These are phyloP conservation scores for Spongospora subterranea DNA, from an alignment of 208 protist species.

Conservation along the genomic window DNA sequence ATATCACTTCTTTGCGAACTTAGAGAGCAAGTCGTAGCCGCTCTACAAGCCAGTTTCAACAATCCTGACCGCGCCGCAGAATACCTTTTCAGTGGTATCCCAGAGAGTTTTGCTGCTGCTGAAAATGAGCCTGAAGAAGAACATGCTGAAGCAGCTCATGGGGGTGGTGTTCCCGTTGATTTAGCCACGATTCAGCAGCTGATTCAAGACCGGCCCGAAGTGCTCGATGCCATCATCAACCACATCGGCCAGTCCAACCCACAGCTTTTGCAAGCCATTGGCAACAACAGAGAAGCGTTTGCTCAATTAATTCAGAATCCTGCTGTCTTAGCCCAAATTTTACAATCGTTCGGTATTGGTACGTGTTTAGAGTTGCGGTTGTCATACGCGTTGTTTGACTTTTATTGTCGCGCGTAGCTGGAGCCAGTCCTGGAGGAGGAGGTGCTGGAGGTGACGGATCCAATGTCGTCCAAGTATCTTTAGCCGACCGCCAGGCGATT, in stretches of 20 bases:
- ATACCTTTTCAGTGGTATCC: slow-evolving; percentile 42
- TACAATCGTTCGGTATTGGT: background rate
- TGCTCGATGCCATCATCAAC: slow-evolving; percentile 43
- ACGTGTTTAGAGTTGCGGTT: background rate
- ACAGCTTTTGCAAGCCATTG: background rate
- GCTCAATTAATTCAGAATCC: background rate
- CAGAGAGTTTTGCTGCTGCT: background rate
- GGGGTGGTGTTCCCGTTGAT: background rate
- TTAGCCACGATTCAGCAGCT: background rate
- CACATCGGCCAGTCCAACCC: background rate
- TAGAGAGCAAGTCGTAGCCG: slow-evolving; percentile 4
- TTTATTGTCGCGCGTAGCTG: background rate
- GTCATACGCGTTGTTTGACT: background rate
- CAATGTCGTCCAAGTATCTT: slow-evolving; percentile 33
- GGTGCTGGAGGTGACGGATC: background rate
- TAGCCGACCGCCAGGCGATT: slow-evolving; percentile 52
- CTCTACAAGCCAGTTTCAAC: slow-evolving; percentile 53
- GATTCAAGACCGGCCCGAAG: slow-evolving; percentile 15
- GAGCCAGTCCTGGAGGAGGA: background rate
- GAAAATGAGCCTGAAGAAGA: background rate
- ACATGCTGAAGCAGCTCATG: background rate
- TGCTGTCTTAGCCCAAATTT: background rate
- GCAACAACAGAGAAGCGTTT: background rate
- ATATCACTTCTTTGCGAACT: background rate
- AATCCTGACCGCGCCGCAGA: slow-evolving; percentile 17